Evolutionary conservation across 371 early-diverging fungal genomes (phyloP), one percentile per base, ranked within the genome.

Genomic region (Lichtheimia corymbifera): DNA sequence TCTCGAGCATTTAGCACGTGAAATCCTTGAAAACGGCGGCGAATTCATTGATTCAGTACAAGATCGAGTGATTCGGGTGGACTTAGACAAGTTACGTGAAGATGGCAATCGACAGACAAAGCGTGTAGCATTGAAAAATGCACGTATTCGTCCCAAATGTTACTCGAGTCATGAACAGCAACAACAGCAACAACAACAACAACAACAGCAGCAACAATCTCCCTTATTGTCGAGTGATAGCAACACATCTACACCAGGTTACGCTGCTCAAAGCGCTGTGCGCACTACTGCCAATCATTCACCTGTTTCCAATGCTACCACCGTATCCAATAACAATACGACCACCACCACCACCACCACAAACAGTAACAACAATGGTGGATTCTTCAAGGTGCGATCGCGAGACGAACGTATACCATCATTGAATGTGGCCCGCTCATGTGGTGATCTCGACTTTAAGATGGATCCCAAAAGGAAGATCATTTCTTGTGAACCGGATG

Each of bases 11-110:
- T 70, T 87, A 2, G 88, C 86, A 1, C 76, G 80, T n/a, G 79
- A 83, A 50, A 85, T 87, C 24, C 67, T 84, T 45, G 84, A 82
- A 41, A 87, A 86, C 53, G 88, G 88, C 17, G 88, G 88, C 25
- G 85, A 85, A 56, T 87, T 87, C 72, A 82, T 87, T 5, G 85
- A 86, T 49, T 83, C 83, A 20, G 82, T 85, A 6, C 85, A 86
- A 67, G 85, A 84, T 50, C 68, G 79, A n/a, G 74, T 85, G 7
- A 87, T 86, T 58, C 77, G 77, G 51, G 80, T 87, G 22, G 88
- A 87, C 17, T 66, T 85, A 15, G 74, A 73, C 41, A 78, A 74
- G 24, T 50, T 78, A 18, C 66, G 63, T 50, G 82, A 81, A 30
- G 82, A 81, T 53, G 75, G 75, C 0, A 76, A 74, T 44, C 66